Conservation (phyloP, 1,284 basidiomycete species). For the Rhodotorula sp. region DNA sequence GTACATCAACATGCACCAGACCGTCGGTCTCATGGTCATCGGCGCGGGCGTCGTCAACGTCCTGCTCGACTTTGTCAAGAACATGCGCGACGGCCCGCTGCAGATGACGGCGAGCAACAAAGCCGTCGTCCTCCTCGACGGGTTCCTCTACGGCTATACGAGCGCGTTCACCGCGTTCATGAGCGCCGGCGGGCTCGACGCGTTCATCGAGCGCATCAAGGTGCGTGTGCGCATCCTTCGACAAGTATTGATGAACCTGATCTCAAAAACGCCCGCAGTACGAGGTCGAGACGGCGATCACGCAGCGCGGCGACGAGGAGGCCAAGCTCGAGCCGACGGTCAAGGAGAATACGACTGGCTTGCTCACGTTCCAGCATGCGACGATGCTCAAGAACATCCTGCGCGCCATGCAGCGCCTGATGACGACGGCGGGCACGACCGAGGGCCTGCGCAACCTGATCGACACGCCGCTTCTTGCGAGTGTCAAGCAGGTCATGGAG, state of each 20-base stretch:
- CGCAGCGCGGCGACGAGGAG: constrained; percentile 58
- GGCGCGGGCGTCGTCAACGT: constrained; percentile 94
- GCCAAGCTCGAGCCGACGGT: constrained; percentile 40
- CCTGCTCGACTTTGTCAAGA: constrained; percentile 83
- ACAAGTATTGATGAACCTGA: neutral
- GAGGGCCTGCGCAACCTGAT: constrained; percentile 94
- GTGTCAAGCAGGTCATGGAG: constrained; percentile 85
- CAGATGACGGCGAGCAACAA: constrained; percentile 68
- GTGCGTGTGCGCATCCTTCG: constrained; percentile 53
- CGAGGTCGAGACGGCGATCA: constrained; percentile 70
- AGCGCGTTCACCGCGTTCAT: constrained; percentile 88
- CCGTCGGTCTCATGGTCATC: constrained; percentile 88
- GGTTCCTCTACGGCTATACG: constrained; percentile 82
- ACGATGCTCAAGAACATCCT: constrained; percentile 81
- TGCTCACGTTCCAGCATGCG: constrained; percentile 50
- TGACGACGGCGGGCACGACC: constrained; percentile 89
- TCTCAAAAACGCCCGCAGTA: constrained; percentile 54
- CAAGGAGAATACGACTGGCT: constrained; percentile 49
- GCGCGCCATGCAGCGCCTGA: constrained; percentile 92
- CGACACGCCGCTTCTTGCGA: constrained; percentile 82
- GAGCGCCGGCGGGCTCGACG: constrained; percentile 79
- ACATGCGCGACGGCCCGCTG: constrained; percentile 66
- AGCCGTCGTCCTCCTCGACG: constrained; percentile 81
- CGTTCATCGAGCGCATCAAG: constrained; percentile 81
- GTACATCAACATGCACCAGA: constrained; percentile 78